Base-by-base conservation (phyloP, 2,329 filamentous ascomycete species). In the Arthrocladium fulminans region DNA sequence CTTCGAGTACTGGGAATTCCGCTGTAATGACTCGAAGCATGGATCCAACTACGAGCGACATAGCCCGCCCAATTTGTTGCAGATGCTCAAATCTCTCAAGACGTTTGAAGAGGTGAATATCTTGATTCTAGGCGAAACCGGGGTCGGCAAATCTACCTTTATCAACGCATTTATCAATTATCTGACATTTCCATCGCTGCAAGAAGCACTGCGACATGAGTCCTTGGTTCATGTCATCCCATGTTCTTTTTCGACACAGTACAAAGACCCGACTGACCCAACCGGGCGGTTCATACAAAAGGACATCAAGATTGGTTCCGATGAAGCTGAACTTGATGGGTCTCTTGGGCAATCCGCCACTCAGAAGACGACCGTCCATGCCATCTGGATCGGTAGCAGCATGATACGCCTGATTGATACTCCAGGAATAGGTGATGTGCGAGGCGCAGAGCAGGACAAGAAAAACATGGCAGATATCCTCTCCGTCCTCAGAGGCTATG, bases 151-250 rank as follows among this genome's bases (percentile, higher is more conserved):
- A 45, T 71, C 67, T 1, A 73, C 72, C 0, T 74, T 67, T 35
- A 73, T 74, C 57, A 75, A 74, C 40, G 65, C 70, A 0, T 71
- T 74, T 27, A 54, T 69, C 53, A 74, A 74, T 51, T 74, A 74
- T 47, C 49, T 74, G 3, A 58, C 54, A 0, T 67, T 62, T 42
- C 55, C 62, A 0, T 61, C 61, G 0, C 58, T 74, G 0, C 63
- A 70, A 6, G 66, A 71, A 2, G 71, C 69, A 0, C 55, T 66
- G 34, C 7, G 27, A 29, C 35, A 52, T n/a, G 48, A 60, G 0
- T 45, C 56, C 12, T 53, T 69, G 4, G 59, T 63, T n/a, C 66
- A 54, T 37, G 52, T 69, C 4, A 65, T 72, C 27, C 69, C 68
- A 1, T 67, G 59, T 37, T 67, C 66, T 0, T 72, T 72, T 50